Percentiles rank a stretch among this genome's conserved stretches.
Evolutionary conservation across 208 protist species (phyloP).

Genomic region (Wallacemonas sp.): DNA sequence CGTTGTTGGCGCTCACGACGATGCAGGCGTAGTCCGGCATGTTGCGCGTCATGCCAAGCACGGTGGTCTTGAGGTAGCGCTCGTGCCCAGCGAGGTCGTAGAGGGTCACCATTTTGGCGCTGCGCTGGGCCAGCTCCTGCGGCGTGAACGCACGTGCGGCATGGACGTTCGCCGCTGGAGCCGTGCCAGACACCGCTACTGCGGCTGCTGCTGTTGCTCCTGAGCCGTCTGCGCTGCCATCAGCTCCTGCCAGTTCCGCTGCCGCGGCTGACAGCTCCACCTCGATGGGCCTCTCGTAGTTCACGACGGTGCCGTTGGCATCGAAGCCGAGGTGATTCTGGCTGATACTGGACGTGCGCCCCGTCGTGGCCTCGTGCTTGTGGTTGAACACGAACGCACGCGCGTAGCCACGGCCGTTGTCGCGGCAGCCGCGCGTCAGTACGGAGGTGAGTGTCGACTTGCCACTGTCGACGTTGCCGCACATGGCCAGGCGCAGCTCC

Average conservation of each 20-base stretch:
- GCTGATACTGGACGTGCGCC: conserved; percentile 94
- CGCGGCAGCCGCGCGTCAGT: conserved; percentile 85
- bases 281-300: conserved; percentile 50
- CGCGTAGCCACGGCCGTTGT: conserved; percentile 87
- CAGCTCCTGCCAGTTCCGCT: too few relatives aligned
- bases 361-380: conserved; percentile 95
- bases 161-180: conserved; percentile 1
- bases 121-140: conserved; percentile 77
- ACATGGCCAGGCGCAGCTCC: conserved; percentile 90
- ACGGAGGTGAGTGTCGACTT: conserved; percentile 93
- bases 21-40: conserved; percentile 96
- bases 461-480: conserved; percentile 93
- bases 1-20: conserved; percentile 92
- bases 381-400: conserved; percentile 94
- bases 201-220: too few relatives aligned
- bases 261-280: not conserved
- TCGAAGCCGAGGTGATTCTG: conserved; percentile 97
- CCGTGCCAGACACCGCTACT: too few relatives aligned
- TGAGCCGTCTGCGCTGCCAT: too few relatives aligned
- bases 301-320: conserved; percentile 89
- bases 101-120: conserved; percentile 95
- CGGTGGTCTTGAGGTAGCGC: conserved; percentile 98
- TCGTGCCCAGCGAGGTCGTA: conserved; percentile 98
- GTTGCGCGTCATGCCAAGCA: conserved; percentile 96
- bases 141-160: conserved; percentile 42